Percentiles rank a stretch among this genome's conserved stretches.
These are phyloP conservation scores for Blepharisma stoltei DNA, from an alignment of 73 alveolate species.

Conservation along the genomic window DNA sequence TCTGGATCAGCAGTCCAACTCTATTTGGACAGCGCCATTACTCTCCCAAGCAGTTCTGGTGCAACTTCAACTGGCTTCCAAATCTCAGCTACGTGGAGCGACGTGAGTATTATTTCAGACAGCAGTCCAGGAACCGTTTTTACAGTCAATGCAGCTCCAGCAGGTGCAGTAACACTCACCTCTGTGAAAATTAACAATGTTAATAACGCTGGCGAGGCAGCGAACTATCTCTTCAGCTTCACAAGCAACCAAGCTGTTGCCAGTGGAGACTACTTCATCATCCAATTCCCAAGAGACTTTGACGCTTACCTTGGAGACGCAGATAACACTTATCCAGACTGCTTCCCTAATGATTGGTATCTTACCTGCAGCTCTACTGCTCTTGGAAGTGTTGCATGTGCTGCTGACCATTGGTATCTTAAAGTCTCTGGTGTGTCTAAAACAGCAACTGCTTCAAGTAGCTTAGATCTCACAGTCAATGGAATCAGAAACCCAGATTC, in stretches of 20 bases:
- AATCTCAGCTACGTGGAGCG: too few species aligned
- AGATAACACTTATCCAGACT: not conserved
- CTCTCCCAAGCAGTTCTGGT: too few species aligned
- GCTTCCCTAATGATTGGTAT: not conserved
- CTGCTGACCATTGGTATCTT: not conserved
- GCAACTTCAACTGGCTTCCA: too few species aligned
- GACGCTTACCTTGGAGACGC: slow-evolving; percentile 22
- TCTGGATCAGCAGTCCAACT: too few species aligned
- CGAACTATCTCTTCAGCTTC: not conserved
- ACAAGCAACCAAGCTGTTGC: not conserved
- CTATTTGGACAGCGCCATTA: too few species aligned
- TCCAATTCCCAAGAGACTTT: not conserved
- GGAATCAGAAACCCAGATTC: not conserved
- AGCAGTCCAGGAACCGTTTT: too few species aligned
- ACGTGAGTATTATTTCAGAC: too few species aligned
- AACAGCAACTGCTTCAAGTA: not conserved
- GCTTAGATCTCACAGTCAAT: not conserved
- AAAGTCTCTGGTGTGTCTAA: not conserved
- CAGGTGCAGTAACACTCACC: too few species aligned
- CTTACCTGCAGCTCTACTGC: not conserved
- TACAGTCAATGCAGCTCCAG: too few species aligned
- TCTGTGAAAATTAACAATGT: too few species aligned
- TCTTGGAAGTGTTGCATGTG: slow-evolving; percentile 1
- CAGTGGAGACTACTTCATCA: not conserved
- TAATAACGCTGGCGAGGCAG: slow-evolving; percentile 13